A percentile compares a stretch with the other conserved stretches of the same genome.
phyloP scores from a whole-genome alignment of 169 alveolate species.

The Cryptosporidium sp. region DNA sequence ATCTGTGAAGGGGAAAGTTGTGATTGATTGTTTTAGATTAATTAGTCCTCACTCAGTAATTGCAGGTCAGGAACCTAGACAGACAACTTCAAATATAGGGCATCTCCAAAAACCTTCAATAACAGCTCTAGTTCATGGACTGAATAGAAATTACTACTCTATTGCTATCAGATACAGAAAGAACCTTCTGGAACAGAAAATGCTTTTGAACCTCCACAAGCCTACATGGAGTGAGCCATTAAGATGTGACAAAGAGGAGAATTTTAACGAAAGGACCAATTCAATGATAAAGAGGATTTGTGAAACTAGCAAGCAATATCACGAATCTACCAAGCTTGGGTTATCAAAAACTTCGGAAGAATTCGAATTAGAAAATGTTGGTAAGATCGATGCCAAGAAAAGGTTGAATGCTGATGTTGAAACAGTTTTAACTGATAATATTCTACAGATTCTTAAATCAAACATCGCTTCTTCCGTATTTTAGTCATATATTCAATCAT shows the following conservation, averaged over 20 bases:
- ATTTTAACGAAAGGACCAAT: conserved; percentile 59
- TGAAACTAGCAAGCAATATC: conserved; percentile 89
- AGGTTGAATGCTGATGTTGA: conserved; percentile 84
- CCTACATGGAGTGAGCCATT: conserved; percentile 96
- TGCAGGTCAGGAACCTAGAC: conserved; percentile 97
- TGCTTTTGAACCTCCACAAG: conserved; percentile 96
- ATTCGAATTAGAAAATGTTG: conserved; percentile 90
- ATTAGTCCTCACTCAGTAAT: conserved; percentile 95
- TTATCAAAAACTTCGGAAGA: conserved; percentile 94
- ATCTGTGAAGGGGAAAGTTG: conserved; percentile 98
- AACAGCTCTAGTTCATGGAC: conserved; percentile 95
- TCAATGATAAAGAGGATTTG: conserved; percentile 86
- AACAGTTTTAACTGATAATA: conserved; percentile 80
- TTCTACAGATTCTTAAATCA: conserved; percentile 81
- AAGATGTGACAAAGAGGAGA: conserved; percentile 47
- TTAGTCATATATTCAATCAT: not conserved
- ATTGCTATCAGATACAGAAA: conserved; percentile 97
- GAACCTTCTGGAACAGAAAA: conserved; percentile 95
- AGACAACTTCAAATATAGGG: conserved; percentile 98
- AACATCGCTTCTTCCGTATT: conserved; percentile 80
- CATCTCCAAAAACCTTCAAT: conserved; percentile 91
- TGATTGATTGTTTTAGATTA: conserved; percentile 98
- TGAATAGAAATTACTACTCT: conserved; percentile 96
- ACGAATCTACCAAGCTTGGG: conserved; percentile 95
- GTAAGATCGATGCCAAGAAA: conserved; percentile 93